A percentile compares a stretch with the other conserved stretches of the same genome.
Evolutionary conservation across 2,329 filamentous ascomycete genomes (phyloP).

Genomic region (Cladosporium velox): DNA sequence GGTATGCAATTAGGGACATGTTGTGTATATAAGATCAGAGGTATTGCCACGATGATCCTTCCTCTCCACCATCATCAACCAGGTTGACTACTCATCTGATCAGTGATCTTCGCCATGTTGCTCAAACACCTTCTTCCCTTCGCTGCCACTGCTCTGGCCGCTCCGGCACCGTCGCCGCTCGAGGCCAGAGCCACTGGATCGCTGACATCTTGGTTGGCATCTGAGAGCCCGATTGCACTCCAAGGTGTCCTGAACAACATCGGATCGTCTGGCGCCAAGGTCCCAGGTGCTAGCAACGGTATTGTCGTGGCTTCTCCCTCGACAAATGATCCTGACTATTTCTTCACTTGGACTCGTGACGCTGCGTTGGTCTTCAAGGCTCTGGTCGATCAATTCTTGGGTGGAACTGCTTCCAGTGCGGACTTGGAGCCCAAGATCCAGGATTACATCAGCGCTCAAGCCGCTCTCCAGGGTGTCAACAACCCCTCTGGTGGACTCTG

Average conservation of each 20-base stretch:
- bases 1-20: not conserved
- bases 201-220: slow-evolving; percentile 41
- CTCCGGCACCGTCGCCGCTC: slow-evolving; percentile 22
- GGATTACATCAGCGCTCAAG: slow-evolving; percentile 69
- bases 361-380: slow-evolving; percentile 69
- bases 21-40: not conserved
- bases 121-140: slow-evolving; percentile 16
- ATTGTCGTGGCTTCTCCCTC: slow-evolving; percentile 59
- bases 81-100: not conserved
- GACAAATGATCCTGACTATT: slow-evolving; percentile 61
- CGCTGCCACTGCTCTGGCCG: slow-evolving; percentile 15
- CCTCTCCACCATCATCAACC: not conserved
- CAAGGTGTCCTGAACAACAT: slow-evolving; percentile 59
- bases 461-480: slow-evolving; percentile 63
- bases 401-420: slow-evolving; percentile 53
- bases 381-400: slow-evolving; percentile 66
- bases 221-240: slow-evolving; percentile 51
- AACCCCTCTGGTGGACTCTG: slow-evolving; percentile 67
- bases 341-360: slow-evolving; percentile 78
- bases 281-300: slow-evolving; percentile 51
- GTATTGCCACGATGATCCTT: not conserved
- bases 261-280: slow-evolving; percentile 53
- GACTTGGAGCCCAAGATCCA: slow-evolving; percentile 62
- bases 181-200: slow-evolving; percentile 25
- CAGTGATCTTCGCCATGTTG: slow-evolving; percentile 14